Evolutionary conservation across 768 basidiomycete species (phyloP), one percentile per base, ranked within the genome.

Genomic region (Trametes cubensis): DNA sequence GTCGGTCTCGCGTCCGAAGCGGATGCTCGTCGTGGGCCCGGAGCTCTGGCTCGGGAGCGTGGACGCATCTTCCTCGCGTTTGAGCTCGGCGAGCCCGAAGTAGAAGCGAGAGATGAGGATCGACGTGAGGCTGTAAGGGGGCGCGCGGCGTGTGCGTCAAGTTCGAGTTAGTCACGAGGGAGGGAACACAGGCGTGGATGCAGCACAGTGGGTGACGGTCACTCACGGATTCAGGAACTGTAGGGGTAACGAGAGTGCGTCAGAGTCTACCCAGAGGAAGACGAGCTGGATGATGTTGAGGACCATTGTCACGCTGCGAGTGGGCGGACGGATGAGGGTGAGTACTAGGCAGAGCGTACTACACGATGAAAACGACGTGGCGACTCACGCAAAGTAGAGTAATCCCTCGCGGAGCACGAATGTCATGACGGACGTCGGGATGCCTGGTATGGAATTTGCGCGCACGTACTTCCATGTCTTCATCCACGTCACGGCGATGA

Each of bases 31-130:
- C 25, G 8, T 6, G 2, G 40, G 47, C 18, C 18, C 47, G 8
- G 57, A 58, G 47, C 34, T 34, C 10, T 34, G 34, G 34, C 34
- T 34, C 34, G 57, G 57, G 5, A 58, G 57, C 17, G 48, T 6
- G 23, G 48, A 34, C 25, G 21, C 21, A n/a, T 11, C 47, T 21
- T 55, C 54, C 8, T 56, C 48, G 4, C 7, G 11, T 20, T 15
- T 55, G 13, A 60, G 42, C 26, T 60, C 54, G 42, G 49, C 58
- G 14, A 64, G 51, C 13, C 55, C 48, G 28, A 64, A 55, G 58
- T 60, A 59, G 39, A 59, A 66, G 49, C 65, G 61, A 3, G 65
- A 66, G n/a, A 66, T 62, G 21, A 66, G 52, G 49, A 66, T 62
- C 6, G 65, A 58, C 15, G 58, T 62, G 25, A 66, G n/a, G n/a